Percentiles rank a stretch among this genome's conserved stretches.
phyloP scores from a whole-genome alignment of 1,139 yeast species.

The Yamadazyma atmosphaerica region DNA sequence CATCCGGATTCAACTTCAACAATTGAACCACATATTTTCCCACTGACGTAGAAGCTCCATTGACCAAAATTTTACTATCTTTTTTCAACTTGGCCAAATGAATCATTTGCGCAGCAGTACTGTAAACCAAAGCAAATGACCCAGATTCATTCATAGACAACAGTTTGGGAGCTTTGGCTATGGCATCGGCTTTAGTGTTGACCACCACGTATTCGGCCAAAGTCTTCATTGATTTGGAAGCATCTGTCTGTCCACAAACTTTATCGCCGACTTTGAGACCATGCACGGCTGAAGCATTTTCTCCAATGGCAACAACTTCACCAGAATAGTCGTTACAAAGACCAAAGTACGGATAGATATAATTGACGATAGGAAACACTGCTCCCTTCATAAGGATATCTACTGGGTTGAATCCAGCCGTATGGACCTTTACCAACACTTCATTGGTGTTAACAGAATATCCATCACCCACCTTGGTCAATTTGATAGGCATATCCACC shows the following conservation, averaged over 20 bases:
- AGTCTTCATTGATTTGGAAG: constrained; percentile 31
- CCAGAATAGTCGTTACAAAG: constrained; percentile 75
- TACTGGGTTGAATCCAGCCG: constrained; percentile 68
- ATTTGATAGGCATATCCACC: constrained; percentile 4
- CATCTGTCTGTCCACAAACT: constrained; percentile 63
- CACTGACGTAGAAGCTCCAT: constrained; percentile 78
- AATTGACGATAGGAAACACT: constrained; percentile 25
- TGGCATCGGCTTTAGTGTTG: constrained; percentile 34
- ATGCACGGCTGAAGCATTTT: constrained; percentile 24
- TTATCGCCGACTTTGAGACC: constrained; percentile 58
- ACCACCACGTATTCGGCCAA: constrained; percentile 38
- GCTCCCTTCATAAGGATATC: constrained; percentile 53
- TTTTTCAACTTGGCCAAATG: constrained; percentile 10
- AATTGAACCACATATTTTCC: constrained; percentile 63
- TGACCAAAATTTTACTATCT: constrained; percentile 45
- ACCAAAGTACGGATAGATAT: constrained; percentile 28
- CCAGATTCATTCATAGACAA: constrained; percentile 57
- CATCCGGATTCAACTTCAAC: constrained; percentile 45
- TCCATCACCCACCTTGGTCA: constrained; percentile 24
- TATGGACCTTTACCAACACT: constrained; percentile 57
- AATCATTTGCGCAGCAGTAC: constrained; percentile 54
- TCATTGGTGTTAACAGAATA: constrained; percentile 33
- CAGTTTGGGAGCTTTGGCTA: constrained; percentile 48
- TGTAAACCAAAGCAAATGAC: constrained; percentile 55
- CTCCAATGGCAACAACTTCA: constrained; percentile 58